A percentile compares a stretch with the other conserved stretches of the same genome.
phyloP scores from a whole-genome alignment of 768 basidiomycete genomes.

The Auricularia auricula-judae region DNA sequence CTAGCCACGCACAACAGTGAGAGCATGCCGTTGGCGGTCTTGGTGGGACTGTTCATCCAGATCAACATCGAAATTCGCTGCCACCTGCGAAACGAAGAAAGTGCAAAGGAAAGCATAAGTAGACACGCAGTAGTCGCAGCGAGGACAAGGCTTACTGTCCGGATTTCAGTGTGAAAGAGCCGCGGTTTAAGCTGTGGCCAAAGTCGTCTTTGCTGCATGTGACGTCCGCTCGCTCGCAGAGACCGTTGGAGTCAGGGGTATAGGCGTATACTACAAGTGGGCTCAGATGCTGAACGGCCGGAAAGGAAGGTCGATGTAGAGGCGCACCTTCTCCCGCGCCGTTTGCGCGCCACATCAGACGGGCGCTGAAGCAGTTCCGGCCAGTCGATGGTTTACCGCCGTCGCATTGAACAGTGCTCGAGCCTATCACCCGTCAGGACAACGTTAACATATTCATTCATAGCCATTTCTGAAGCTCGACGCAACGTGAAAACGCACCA shows the following conservation, averaged over 20 bases:
- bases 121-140: neutral
- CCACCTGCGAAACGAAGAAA: constrained; percentile 35
- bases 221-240: neutral
- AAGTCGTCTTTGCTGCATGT: constrained; percentile 38
- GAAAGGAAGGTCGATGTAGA: neutral
- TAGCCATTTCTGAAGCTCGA: no score
- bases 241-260: constrained; percentile 46
- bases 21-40: constrained; percentile 65
- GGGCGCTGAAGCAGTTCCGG: constrained; percentile 56
- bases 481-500: constrained; percentile 43
- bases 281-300: neutral
- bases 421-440: neutral
- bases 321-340: constrained; percentile 59
- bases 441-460: neutral
- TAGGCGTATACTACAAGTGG: constrained; percentile 61
- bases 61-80: constrained; percentile 61
- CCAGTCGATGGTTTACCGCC: constrained; percentile 58
- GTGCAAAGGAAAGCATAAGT: neutral
- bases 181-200: constrained; percentile 25
- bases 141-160: constrained; percentile 22
- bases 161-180: neutral
- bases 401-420: constrained; percentile 30
- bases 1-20: constrained; percentile 45
- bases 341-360: constrained; percentile 64
- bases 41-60: constrained; percentile 60